A percentile compares a stretch with the other conserved stretches of the same genome.
phyloP scores from a whole-genome alignment of 495 filamentous ascomycete species.

The Venustampulla echinocandica region DNA sequence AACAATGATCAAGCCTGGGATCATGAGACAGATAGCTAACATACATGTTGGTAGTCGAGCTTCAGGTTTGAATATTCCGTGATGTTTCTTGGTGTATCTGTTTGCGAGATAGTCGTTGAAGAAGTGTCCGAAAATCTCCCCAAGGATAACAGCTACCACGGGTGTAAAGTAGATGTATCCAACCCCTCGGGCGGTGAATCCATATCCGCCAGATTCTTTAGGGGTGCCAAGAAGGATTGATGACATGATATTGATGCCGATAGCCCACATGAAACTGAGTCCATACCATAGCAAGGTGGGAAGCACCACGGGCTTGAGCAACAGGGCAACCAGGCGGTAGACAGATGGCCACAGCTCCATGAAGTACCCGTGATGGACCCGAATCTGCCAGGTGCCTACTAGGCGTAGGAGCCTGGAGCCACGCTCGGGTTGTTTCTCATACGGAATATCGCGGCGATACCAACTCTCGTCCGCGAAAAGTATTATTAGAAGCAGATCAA shows the following conservation, averaged over 20 bases:
- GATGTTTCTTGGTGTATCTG: constrained; percentile 30
- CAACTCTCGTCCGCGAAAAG: constrained; percentile 78
- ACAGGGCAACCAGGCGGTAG: constrained; percentile 28
- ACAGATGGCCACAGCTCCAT: constrained; percentile 19
- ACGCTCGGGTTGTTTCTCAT: background rate
- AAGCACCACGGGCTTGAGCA: constrained; percentile 38
- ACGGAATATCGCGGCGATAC: constrained; percentile 45
- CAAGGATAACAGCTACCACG: constrained; percentile 37
- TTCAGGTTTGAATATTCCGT: constrained; percentile 41
- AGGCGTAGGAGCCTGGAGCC: background rate
- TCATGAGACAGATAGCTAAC: constrained; percentile 34
- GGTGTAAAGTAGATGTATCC: constrained; percentile 45
- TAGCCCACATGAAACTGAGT: constrained; percentile 40
- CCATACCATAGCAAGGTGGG: constrained; percentile 35
- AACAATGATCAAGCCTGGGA: constrained; percentile 36
- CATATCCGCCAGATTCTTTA: constrained; percentile 1
- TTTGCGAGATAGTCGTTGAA: constrained; percentile 40
- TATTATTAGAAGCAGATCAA: constrained; percentile 51
- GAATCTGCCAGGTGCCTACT: constrained; percentile 27
- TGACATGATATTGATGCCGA: constrained; percentile 46
- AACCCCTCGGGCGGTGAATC: constrained; percentile 1
- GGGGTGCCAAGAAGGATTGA: constrained; percentile 36
- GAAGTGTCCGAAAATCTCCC: constrained; percentile 42
- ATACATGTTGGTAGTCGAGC: constrained; percentile 38
- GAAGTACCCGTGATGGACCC: constrained; percentile 12